Percentiles rank a stretch among this genome's conserved stretches.
phyloP scores from a whole-genome alignment of 768 basidiomycete species.

The Tephrocybe sp. region DNA sequence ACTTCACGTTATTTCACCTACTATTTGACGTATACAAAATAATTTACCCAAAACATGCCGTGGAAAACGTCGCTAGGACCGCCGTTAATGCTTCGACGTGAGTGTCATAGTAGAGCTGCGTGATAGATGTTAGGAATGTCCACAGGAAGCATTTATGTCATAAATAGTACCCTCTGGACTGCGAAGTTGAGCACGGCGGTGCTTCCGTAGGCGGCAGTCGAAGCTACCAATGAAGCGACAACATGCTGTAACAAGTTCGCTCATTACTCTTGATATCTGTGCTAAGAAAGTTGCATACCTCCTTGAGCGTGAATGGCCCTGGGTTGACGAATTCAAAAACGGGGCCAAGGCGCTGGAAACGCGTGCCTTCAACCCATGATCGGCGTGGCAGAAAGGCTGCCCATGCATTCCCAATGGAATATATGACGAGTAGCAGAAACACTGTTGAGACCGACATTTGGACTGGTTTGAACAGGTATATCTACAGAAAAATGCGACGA shows the following conservation, averaged over 20 bases:
- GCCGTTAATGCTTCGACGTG: conserved; percentile 55
- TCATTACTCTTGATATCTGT: not conserved
- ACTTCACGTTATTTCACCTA: not conserved
- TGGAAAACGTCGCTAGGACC: conserved; percentile 62
- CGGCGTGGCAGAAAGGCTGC: conserved; percentile 43
- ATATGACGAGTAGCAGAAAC: conserved; percentile 56
- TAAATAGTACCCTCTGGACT: conserved; percentile 47
- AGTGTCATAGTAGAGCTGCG: conserved; percentile 58
- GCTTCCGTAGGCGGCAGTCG: conserved; percentile 53
- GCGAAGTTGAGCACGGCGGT: conserved; percentile 61
- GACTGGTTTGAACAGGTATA: conserved; percentile 61
- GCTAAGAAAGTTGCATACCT: conserved; percentile 34
- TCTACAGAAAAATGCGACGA: conserved; percentile 29
- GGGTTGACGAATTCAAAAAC: conserved; percentile 53
- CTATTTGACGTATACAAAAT: not conserved
- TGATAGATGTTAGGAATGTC: not conserved
- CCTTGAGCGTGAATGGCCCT: conserved; percentile 56
- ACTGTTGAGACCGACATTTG: conserved; percentile 51
- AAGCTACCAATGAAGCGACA: conserved; percentile 54
- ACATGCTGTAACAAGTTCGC: conserved; percentile 44
- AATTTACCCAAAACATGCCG: conserved; percentile 58
- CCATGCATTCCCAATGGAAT: conserved; percentile 52
- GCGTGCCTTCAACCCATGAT: conserved; percentile 43
- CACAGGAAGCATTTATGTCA: not conserved
- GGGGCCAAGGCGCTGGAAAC: conserved; percentile 38